Evolutionary conservation across 1,284 basidiomycete species (phyloP), one percentile per base, ranked within the genome.

Genomic region (Sporisorium exsertum): DNA sequence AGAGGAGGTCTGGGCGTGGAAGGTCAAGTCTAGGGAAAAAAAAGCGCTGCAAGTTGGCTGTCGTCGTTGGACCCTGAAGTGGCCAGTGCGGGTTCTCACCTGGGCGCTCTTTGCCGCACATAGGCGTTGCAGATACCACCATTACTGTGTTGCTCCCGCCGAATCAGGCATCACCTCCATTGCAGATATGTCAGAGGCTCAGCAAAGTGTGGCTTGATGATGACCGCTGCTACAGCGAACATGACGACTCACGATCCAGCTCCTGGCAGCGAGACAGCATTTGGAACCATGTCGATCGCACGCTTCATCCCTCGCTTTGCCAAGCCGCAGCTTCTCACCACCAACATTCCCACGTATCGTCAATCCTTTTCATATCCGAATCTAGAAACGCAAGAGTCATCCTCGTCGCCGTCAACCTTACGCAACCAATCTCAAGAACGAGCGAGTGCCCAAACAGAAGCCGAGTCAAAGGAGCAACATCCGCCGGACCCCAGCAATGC

Each of bases 241-340:
- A 70, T 61, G 67, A 26, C 49, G 27, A 49, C 53, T 5, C 22
- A 9, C 8, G 53, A 60, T 13, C 10, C 58, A 35, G 46, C 13
- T 13, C n/a, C 47, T 6, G 26, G 22, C 47, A 47, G 16, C 47
- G 49, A 56, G 16, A 20, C 16, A 52, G 27, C 57, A 3, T 40
- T 58, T 10, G 13, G 47, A 49, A 26, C 57, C 55, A 70, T 75
- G 67, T 75, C 72, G 67, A 75, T 75, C 43, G 72, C 72, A 4
- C 40, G 57, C 20, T 57, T 76, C 54, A 64, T 76, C 32, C 64
- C 72, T 15, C 64, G 64, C 54, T 68, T 76, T 37, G 47, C 64
- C 27, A 58, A 62, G 47, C 73, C 73, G n/a, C 64, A 55, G 12
- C 54, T 76, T 6, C 37, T 72, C 20, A 63, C 68, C 42, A 37